A percentile compares a stretch with the other conserved stretches of the same genome.
phyloP scores from a whole-genome alignment of 768 basidiomycete species.

The Boletus rubroflammeus region DNA sequence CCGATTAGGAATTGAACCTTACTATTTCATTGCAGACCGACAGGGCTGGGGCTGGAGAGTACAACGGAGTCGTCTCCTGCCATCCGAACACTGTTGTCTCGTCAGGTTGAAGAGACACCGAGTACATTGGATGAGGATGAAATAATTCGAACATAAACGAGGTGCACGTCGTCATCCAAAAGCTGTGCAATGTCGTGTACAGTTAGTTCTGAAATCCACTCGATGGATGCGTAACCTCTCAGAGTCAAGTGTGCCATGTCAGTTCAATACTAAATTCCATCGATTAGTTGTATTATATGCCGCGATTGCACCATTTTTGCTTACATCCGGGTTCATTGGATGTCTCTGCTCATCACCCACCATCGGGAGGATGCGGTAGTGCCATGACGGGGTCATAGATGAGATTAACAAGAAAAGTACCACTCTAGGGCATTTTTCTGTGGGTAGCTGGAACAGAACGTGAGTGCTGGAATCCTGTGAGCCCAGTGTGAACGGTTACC shows the following conservation, averaged over 20 bases:
- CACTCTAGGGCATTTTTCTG: not conserved
- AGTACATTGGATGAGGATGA: not conserved
- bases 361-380: conserved; percentile 21
- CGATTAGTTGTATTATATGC: conserved; percentile 19
- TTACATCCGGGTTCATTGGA: not conserved
- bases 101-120: not conserved
- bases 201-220: conserved; percentile 5
- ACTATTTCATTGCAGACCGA: conserved; percentile 1
- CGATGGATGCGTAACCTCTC: conserved; percentile 2
- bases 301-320: conserved; percentile 3
- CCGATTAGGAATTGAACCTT: not conserved
- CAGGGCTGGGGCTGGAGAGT: not conserved
- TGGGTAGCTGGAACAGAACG: not conserved
- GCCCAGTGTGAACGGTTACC: conserved; percentile 16
- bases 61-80: not conserved
- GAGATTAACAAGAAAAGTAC: not conserved
- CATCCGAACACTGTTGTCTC: not conserved
- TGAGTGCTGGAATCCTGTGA: conserved; percentile 10
- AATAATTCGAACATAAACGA: not conserved
- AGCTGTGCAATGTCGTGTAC: conserved; percentile 23
- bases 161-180: conserved; percentile 13
- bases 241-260: not conserved
- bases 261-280: not conserved
- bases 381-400: not conserved
- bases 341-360: conserved; percentile 15